These are phyloP conservation scores for Candida nanaspora DNA, from an alignment of 805 yeast genomes.

Conservation along the genomic window DNA sequence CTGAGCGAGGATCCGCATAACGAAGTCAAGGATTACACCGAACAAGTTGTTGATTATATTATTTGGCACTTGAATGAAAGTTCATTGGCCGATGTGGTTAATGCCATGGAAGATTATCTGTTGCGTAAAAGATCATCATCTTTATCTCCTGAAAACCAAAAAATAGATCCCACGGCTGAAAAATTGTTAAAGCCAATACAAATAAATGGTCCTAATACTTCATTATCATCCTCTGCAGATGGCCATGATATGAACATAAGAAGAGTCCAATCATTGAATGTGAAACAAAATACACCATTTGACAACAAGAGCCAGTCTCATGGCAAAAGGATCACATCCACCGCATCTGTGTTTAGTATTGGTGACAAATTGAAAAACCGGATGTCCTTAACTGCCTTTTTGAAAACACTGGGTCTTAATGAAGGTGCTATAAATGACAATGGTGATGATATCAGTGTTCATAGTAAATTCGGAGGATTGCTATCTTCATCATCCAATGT, in stretches of 20 bases:
- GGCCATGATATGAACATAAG: constrained; percentile 2
- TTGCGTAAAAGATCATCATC: constrained; percentile 35
- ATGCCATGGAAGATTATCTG: constrained; percentile 58
- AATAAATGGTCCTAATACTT: constrained; percentile 3
- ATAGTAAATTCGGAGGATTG: constrained; percentile 13
- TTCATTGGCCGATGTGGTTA: constrained; percentile 56
- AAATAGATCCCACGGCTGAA: neutral
- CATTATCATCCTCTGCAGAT: neutral
- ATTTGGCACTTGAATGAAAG: constrained; percentile 57
- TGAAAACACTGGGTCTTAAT: constrained; percentile 16
- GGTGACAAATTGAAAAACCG: constrained; percentile 15
- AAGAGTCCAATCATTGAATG: constrained; percentile 19
- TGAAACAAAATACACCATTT: neutral
- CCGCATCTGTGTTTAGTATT: constrained; percentile 11
- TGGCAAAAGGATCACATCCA: constrained; percentile 12
- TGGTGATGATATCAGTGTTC: constrained; percentile 12
- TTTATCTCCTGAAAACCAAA: neutral
- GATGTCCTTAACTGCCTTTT: constrained; percentile 10
- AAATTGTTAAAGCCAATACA: constrained; percentile 5
- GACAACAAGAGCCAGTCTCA: neutral
- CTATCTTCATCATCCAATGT: constrained; percentile 5
- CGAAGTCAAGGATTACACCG: constrained; percentile 70
- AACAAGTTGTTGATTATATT: constrained; percentile 67
- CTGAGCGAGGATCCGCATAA: constrained; percentile 82
- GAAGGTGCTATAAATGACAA: constrained; percentile 2